Conservation (phyloP, 768 basidiomycete species). For the Termitomyces sp. region DNA sequence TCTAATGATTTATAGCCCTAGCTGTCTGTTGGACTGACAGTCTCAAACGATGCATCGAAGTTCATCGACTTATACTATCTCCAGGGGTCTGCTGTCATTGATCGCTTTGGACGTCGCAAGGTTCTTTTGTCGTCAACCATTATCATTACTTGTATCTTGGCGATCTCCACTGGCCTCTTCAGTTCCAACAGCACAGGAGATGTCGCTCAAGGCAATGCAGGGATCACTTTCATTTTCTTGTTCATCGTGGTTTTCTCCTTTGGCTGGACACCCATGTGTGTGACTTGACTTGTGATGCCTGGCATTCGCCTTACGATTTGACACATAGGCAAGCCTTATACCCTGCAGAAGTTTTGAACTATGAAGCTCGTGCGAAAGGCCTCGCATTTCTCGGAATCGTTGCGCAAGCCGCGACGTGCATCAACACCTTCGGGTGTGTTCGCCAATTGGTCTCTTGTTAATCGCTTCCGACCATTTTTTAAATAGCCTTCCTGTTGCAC, state of each 20-base stretch:
- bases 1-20: background rate
- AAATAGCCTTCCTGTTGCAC: constrained; percentile 39
- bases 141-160: constrained; percentile 33
- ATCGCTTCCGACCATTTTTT: background rate
- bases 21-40: background rate
- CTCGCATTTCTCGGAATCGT: constrained; percentile 45
- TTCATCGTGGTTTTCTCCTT: constrained; percentile 51
- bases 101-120: constrained; percentile 43
- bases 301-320: background rate
- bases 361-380: constrained; percentile 47
- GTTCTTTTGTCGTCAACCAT: constrained; percentile 36
- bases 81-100: constrained; percentile 42
- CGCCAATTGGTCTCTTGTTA: background rate
- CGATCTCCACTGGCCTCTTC: constrained; percentile 43
- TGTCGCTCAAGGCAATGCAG: constrained; percentile 38
- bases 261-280: constrained; percentile 52
- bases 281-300: background rate
- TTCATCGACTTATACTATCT: background rate
- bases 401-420: constrained; percentile 36
- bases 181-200: constrained; percentile 29
- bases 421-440: constrained; percentile 46
- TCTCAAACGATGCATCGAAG: background rate
- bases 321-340: constrained; percentile 43
- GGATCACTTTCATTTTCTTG: constrained; percentile 45
- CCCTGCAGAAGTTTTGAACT: constrained; percentile 47